These are phyloP conservation scores for Apophysomyces ossiformis DNA, from an alignment of 371 early-diverging fungal species.

Conservation along the genomic window DNA sequence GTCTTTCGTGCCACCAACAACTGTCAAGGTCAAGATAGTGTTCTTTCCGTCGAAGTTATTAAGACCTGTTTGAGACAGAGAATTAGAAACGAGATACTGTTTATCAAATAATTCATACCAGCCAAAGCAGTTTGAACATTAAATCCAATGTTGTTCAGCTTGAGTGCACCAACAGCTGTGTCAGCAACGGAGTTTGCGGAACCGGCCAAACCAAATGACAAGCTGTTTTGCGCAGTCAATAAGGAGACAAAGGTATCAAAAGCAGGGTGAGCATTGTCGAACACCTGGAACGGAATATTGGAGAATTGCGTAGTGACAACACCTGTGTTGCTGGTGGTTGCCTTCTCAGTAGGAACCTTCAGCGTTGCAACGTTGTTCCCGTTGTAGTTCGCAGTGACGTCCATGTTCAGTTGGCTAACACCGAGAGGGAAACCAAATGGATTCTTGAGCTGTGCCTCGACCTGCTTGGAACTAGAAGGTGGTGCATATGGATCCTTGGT, in stretches of 20 bases:
- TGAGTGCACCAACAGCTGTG: slow-evolving; percentile 59
- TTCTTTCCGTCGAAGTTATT: slow-evolving; percentile 49
- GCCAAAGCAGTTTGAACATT: slow-evolving; percentile 52
- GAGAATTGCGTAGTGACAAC: slow-evolving; percentile 52
- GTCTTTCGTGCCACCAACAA: slow-evolving; percentile 45
- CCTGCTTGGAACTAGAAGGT: slow-evolving; percentile 49
- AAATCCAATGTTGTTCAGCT: slow-evolving; percentile 51
- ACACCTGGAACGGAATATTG: slow-evolving; percentile 52
- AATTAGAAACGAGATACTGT: neutral
- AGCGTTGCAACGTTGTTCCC: slow-evolving; percentile 49
- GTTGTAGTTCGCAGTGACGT: slow-evolving; percentile 35
- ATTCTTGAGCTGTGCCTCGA: slow-evolving; percentile 54
- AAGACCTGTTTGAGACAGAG: slow-evolving; percentile 31
- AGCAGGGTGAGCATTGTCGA: slow-evolving; percentile 24
- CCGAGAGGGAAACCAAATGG: slow-evolving; percentile 65
- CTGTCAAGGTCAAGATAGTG: slow-evolving; percentile 39
- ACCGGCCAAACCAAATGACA: slow-evolving; percentile 56
- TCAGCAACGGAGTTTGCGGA: slow-evolving; percentile 50
- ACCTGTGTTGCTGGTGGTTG: slow-evolving; percentile 46
- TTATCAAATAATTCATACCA: slow-evolving; percentile 43
- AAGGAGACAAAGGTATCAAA: slow-evolving; percentile 52
- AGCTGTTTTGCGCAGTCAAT: slow-evolving; percentile 47
- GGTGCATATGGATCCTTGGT: slow-evolving; percentile 56
- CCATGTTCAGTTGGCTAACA: slow-evolving; percentile 52
- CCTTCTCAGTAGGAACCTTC: slow-evolving; percentile 50